Evolutionary conservation across 306 rosid species (phyloP), one percentile per base, ranked within the genome.

Genomic region (Prunus mume): DNA sequence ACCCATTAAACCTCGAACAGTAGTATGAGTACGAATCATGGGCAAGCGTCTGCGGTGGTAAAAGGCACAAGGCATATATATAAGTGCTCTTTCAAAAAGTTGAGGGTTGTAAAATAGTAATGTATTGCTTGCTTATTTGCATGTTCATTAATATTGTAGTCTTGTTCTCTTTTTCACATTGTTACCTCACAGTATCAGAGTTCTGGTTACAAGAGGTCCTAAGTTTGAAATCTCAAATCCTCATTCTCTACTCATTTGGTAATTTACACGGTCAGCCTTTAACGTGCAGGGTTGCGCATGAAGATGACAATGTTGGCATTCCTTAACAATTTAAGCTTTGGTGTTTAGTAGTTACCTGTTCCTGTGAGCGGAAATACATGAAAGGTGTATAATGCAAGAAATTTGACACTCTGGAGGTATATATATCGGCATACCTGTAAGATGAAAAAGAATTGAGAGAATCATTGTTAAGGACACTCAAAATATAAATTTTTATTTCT

Each of bases 371-470:
- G 80, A 95, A 95, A 81, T 95, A 95, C 97, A 90, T 89, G 88
- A 95, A 95, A 50, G 98, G 98, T 0, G 98, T 95, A 51, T 95
- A 92, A 54, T 90, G 71, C 45, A 92, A 80, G 88, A 95, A 95
- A 70, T 95, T 95, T 64, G 98, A 95, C 73, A 95, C 98, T 86
- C 97, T 86, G 3, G 98, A 95, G n/a, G 98, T 95, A 71, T 95
- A 95, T 73, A 95, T 95, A 78, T 95, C 98, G 63, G 98, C 98
- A 82, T 95, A 94, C 85, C 98, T 94, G 91, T 62, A 3, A 82
- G 47, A 43, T 17, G n/a, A 75, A 62, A 66, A 34, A 41, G 47
- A 57, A 32, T 49, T 38, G 51, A 72, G 62, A 27, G 75, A 22
- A 72, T 13, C 19, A 46, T n/a, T 72, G 47, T 57, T 68, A 46